Base-by-base conservation (phyloP, 192 early-diverging fungal species). In the Helicostylum pulchrum region DNA sequence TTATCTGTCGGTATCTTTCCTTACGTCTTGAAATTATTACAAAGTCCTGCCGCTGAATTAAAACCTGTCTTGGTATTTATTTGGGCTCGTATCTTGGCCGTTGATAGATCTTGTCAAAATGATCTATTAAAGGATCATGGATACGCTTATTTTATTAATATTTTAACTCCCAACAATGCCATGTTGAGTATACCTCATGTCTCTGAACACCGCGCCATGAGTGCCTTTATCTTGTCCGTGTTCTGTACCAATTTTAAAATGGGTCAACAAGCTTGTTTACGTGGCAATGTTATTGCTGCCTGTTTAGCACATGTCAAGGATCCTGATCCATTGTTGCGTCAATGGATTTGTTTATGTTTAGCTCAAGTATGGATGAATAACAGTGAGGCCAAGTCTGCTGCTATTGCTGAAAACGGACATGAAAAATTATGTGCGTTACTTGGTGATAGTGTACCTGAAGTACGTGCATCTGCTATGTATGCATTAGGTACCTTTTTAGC, bases 1-100 rank as follows among this genome's bases (percentile, higher is more conserved):
- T 78, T 98, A 55, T 88, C 89, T 0, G 94, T 99, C 1, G 95
- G 95, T 14, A 99, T 99, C 50, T 96, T 92, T 69, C 97, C 97
- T 6, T 99, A 99, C 67, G 92, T 98, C 14, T 83, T 96, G 21
- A 98, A 97, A 68, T 85, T 99, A 21, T 82, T 99, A 53, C 94
- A 91, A 61, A 90, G 88, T 68, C 94, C 94, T 45, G 94, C 96
- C 0, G 81, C 88, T 0, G 96, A 99, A 72, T 81, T 98, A 39
- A 91, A 93, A 66, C 93, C 94, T 39, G 92, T 96, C 11, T 81
- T 99, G 21, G 93, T 96, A 4, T 94, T 98, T 62, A 97, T 99
- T 57, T 99, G 97, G 95, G 91, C 95, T 11, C 88, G 96, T 69
- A 89, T 99, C 55, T 81, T 97, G 36, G 96, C 94, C 0, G 93